Conservation (phyloP, 129 eudicot genomes). For the Tanacetum coccineum region DNA sequence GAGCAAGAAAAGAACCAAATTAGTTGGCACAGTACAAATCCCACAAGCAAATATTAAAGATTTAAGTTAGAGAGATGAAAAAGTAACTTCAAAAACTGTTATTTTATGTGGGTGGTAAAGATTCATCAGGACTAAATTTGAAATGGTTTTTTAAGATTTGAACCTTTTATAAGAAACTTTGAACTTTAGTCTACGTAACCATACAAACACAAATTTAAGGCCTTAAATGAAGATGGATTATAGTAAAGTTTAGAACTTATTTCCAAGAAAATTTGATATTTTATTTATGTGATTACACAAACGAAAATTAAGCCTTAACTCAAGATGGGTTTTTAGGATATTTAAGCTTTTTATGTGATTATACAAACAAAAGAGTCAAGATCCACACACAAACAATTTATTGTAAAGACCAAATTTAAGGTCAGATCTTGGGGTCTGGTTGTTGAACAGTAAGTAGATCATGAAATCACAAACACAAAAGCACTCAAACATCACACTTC, state of each 20-base stretch:
- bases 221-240: too few species aligned
- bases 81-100: constrained; percentile 41
- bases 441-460: constrained; percentile 43
- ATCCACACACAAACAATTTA: not conserved
- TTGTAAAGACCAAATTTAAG: constrained; percentile 12
- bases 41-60: constrained; percentile 26
- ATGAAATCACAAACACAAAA: constrained; percentile 26
- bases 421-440: constrained; percentile 33
- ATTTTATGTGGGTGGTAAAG: constrained; percentile 62
- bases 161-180: not conserved
- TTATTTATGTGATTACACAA: not conserved
- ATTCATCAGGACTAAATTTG: constrained; percentile 17
- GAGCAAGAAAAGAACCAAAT: constrained; percentile 49
- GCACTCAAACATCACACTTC: not conserved
- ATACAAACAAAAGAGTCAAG: constrained; percentile 5
- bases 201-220: too few species aligned
- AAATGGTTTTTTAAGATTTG: constrained; percentile 5
- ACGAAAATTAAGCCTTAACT: not conserved
- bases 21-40: constrained; percentile 26
- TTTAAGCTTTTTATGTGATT: not conserved
- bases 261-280: not conserved
- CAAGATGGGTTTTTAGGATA: not conserved
- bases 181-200: not conserved
- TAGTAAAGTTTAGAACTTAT: not conserved
- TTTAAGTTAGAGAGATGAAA: constrained; percentile 20